phyloP scores from a whole-genome alignment of 495 filamentous ascomycete species.

The Penicillium paxilli region DNA sequence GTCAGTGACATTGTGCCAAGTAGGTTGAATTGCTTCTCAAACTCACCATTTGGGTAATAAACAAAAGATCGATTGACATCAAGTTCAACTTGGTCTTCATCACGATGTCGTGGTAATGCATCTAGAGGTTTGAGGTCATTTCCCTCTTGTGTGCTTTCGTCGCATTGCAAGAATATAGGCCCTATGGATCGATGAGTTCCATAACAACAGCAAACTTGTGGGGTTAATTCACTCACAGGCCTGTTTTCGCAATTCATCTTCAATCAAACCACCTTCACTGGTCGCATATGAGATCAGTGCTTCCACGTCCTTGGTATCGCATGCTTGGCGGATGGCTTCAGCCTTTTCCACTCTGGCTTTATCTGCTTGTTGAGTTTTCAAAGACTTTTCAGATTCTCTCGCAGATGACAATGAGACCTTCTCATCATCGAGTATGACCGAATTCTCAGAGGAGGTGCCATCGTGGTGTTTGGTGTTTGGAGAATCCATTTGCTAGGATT shows the following conservation, averaged over 20 bases:
- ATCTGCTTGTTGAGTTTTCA: slow-evolving; percentile 2
- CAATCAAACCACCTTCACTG: slow-evolving; percentile 72
- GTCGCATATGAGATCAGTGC: slow-evolving; percentile 66
- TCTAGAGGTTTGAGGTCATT: slow-evolving; percentile 46
- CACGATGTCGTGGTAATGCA: slow-evolving; percentile 64
- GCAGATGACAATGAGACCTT: background rate
- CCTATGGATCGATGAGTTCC: slow-evolving; percentile 52
- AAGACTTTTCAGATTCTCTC: background rate
- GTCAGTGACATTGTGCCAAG: background rate
- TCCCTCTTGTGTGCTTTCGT: slow-evolving; percentile 15
- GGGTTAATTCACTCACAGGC: slow-evolving; percentile 74
- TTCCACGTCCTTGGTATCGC: slow-evolving; percentile 60
- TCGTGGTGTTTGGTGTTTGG: slow-evolving; percentile 1
- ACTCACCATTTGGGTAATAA: slow-evolving; percentile 84
- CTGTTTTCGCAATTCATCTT: slow-evolving; percentile 74
- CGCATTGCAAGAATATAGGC: slow-evolving; percentile 74
- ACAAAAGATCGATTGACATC: slow-evolving; percentile 97
- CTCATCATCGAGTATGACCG: slow-evolving; percentile 1
- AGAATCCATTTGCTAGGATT: slow-evolving; percentile 4
- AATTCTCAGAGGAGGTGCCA: background rate
- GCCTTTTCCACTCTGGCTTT: slow-evolving; percentile 26
- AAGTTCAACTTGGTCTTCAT: slow-evolving; percentile 84
- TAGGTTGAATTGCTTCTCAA: background rate
- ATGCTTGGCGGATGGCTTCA: slow-evolving; percentile 64
- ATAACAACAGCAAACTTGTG: too few relatives aligned